Conservation (phyloP, 2,329 filamentous ascomycete genomes). For the Colletotrichum musae region DNA sequence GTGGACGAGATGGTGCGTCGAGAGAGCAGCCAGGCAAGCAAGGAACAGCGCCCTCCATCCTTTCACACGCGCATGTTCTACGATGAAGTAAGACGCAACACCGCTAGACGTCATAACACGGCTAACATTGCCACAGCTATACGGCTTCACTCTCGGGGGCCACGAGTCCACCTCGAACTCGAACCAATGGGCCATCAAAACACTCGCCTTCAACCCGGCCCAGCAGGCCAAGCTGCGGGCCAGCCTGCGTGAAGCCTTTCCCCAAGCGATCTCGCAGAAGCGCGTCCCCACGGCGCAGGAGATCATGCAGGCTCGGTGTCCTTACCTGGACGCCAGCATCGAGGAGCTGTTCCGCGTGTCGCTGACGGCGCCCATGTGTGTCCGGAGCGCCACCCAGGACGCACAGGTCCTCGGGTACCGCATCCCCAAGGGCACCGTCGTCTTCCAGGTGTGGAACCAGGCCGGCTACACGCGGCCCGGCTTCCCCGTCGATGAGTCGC, state of each 20-base stretch:
- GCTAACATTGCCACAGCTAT: slow-evolving; percentile 39
- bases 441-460: slow-evolving; percentile 34
- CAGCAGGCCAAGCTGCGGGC: slow-evolving; percentile 48
- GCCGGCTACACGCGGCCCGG: slow-evolving; percentile 48
- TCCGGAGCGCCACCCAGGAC: slow-evolving; percentile 46
- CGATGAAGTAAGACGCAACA: slow-evolving; percentile 48
- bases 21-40: slow-evolving; percentile 5
- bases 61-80: slow-evolving; percentile 46
- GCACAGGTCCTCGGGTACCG: slow-evolving; percentile 45
- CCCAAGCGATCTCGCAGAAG: slow-evolving; percentile 38
- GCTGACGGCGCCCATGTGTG: slow-evolving; percentile 44
- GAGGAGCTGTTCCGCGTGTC: slow-evolving; percentile 49
- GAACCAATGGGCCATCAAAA: slow-evolving; percentile 46
- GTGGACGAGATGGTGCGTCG: slow-evolving; percentile 36
- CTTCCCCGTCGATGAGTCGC: slow-evolving; percentile 46
- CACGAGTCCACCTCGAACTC: slow-evolving; percentile 48
- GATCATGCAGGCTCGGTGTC: slow-evolving; percentile 42
- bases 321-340: slow-evolving; percentile 49
- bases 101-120: fast-evolving
- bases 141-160: slow-evolving; percentile 47
- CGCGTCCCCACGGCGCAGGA: slow-evolving; percentile 45
- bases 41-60: slow-evolving; percentile 3
- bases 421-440: slow-evolving; percentile 48
- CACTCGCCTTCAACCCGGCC: slow-evolving; percentile 38
- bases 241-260: slow-evolving; percentile 39